Evolutionary conservation across 2,329 filamentous ascomycete species (phyloP).

Genomic region (Chaetothyriales sp.): DNA sequence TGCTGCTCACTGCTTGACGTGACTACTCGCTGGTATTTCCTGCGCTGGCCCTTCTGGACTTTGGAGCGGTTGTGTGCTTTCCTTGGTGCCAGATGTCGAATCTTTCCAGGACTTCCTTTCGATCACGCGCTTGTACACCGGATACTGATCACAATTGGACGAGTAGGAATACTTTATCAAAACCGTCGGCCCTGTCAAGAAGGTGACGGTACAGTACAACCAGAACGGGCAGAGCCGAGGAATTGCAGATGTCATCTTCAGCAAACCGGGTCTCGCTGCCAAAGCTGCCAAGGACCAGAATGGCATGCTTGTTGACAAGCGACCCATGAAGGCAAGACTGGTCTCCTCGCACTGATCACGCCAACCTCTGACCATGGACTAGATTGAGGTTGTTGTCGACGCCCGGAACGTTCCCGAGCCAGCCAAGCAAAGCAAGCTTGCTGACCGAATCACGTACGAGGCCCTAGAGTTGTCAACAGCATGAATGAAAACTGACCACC

Average conservation of each 20-base stretch:
- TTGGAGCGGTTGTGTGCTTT: background rate
- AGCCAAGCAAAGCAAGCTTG: slow-evolving; percentile 32
- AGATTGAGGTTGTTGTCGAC: slow-evolving; percentile 86
- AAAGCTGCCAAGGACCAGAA: slow-evolving; percentile 76
- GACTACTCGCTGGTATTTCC: slow-evolving; percentile 11
- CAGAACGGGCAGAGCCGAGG: slow-evolving; percentile 83
- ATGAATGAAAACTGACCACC: background rate
- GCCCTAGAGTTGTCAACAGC: background rate
- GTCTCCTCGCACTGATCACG: slow-evolving; percentile 2
- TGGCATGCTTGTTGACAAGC: slow-evolving; percentile 75
- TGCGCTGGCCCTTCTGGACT: background rate
- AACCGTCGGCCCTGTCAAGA: slow-evolving; percentile 79
- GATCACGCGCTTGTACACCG: slow-evolving; percentile 5
- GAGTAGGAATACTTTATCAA: slow-evolving; percentile 90
- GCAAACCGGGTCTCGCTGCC: slow-evolving; percentile 62
- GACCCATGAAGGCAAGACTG: slow-evolving; percentile 65
- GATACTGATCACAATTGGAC: slow-evolving; percentile 35
- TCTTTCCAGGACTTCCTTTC: background rate
- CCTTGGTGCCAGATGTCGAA: background rate
- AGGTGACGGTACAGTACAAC: slow-evolving; percentile 80
- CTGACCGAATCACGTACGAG: slow-evolving; percentile 65
- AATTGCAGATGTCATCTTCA: slow-evolving; percentile 78
- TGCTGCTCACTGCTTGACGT: slow-evolving; percentile 8
- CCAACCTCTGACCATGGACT: slow-evolving; percentile 10
- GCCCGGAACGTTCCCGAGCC: slow-evolving; percentile 56